Base-by-base conservation (phyloP, 345 rosid species). In the Hibiscus syriacus region DNA sequence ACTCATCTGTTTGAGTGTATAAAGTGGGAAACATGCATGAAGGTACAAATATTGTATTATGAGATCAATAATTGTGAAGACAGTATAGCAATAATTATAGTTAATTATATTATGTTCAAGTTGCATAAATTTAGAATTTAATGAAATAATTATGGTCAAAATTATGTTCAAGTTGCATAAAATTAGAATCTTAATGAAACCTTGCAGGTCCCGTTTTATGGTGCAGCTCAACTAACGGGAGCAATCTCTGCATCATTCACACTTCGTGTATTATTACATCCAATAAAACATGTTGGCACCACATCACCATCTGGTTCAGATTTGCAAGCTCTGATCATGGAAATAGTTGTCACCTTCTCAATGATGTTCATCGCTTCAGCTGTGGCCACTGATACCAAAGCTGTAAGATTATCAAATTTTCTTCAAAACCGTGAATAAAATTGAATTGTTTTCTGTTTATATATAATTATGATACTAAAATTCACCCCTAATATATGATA, bases 221-320 rank as follows among this genome's bases (percentile, higher is more conserved):
- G 74, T 27, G 80, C 52, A 45, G 85, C 80, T 11, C 88, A 84
- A 63, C 7, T 84, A 1, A 70, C 72, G 2, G 88, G 88, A 54
- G 76, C 85, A 49, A 74, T 73, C 9, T 27, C n/a, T 30, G 80
- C 88, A 1, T 63, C 84, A 1, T 52, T 80, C 60, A 74, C 84
- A 17, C 70, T 80, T 55, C 68, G 69, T 43, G 73, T 58, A 6
- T 48, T 84, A 20, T 58, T 84, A 22, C 73, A 81, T 57, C 86
- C 86, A 3, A 80, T 80, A 52, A 64, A 65, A 76, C 66, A 29
- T 27, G 4, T 80, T 1, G 88, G 88, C 49, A 80, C 76, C 0
- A 81, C 88, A 70, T 64, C 86, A 36, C 86, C 88, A 27, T 76
- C 85, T 2, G 88, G 86, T 0, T 29, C 88, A 10, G 78, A 78